Evolutionary conservation across 2,329 filamentous ascomycete species (phyloP), one percentile per base, ranked within the genome.

Genomic region (Blastomyces emzantsi): DNA sequence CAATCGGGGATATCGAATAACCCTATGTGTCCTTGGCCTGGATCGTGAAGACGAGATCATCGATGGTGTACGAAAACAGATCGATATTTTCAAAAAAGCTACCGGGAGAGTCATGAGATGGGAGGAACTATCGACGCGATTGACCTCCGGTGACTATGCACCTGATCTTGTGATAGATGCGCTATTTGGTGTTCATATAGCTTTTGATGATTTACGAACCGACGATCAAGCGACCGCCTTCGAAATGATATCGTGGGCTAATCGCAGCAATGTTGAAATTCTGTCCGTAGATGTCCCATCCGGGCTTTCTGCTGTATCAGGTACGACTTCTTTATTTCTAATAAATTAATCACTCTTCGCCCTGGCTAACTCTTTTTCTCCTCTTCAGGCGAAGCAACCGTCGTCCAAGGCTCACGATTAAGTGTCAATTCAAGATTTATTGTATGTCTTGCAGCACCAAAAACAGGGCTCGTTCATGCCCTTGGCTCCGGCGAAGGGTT

Each of bases 201-300:
- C 90, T 2, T 97, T 97, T 71, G 92, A 97, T 68, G 91, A 95
- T 69, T 81, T 97, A 36, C 85, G 90, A 45, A 89, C 87, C 1
- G 88, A 89, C 19, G 90, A 96, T 68, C 90, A 95, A 73, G 87
- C 88, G 3, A 89, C 88, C 0, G 90, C 91, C 0, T 92, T 95
- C 71, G 89, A 95, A 72, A 85, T 97, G 71, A 94, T 97, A 71
- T 89, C 92, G 66, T 97, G 92, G 92, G 89, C 91, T 2, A 97
- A 97, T 73, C 88, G 92, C 67, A 90, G 88, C 72, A 90, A 92
- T 67, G 87, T 91, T 0, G 87, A 88, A 64, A 88, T 94, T 2
- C 79, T 99, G 25, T 90, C 92, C 0, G 85, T 99, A n/a, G 93
- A 96, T 73, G 86, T 95, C 6, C 94, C 94, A 0, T 93, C 90